phyloP scores from a whole-genome alignment of 169 alveolate genomes.

The Plasmodium inui region DNA sequence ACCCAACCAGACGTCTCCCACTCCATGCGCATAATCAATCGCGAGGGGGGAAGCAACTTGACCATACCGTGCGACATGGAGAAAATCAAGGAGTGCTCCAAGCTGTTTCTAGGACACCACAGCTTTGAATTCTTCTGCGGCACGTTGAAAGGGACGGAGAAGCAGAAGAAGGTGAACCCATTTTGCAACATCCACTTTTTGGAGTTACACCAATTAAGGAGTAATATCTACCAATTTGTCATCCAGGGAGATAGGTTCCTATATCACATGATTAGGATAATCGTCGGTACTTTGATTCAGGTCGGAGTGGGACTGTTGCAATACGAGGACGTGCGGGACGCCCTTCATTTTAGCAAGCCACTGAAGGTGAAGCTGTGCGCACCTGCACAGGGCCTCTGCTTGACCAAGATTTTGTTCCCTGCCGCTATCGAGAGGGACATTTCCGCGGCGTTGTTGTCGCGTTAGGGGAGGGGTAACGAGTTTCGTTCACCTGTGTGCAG shows the following conservation, averaged over 20 bases:
- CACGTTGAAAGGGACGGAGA: conserved; percentile 54
- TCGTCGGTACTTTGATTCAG: conserved; percentile 80
- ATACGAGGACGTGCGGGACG: conserved; percentile 34
- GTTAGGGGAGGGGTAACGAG: background rate
- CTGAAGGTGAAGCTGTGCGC: conserved; percentile 71
- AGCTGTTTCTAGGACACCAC: conserved; percentile 50
- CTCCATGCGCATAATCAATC: conserved; percentile 22
- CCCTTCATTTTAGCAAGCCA: conserved; percentile 30
- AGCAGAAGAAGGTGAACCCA: conserved; percentile 21
- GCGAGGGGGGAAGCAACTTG: background rate
- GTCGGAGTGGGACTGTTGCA: conserved; percentile 70
- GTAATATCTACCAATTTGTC: conserved; percentile 61
- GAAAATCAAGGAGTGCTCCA: conserved; percentile 54
- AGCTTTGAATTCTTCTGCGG: conserved; percentile 63
- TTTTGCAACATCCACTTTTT: conserved; percentile 42
- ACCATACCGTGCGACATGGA: conserved; percentile 42
- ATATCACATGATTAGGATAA: conserved; percentile 84
- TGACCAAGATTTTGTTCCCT: conserved; percentile 22
- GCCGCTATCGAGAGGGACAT: background rate
- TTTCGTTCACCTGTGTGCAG: no score
- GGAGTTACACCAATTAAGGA: conserved; percentile 40
- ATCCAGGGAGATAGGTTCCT: conserved; percentile 82
- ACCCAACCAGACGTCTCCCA: conserved; percentile 15
- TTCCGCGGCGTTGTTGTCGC: conserved; percentile 5
- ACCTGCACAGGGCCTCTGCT: conserved; percentile 64